These are phyloP conservation scores for Bruguiera parviflora DNA, from an alignment of 345 rosid genomes.

Conservation along the genomic window DNA sequence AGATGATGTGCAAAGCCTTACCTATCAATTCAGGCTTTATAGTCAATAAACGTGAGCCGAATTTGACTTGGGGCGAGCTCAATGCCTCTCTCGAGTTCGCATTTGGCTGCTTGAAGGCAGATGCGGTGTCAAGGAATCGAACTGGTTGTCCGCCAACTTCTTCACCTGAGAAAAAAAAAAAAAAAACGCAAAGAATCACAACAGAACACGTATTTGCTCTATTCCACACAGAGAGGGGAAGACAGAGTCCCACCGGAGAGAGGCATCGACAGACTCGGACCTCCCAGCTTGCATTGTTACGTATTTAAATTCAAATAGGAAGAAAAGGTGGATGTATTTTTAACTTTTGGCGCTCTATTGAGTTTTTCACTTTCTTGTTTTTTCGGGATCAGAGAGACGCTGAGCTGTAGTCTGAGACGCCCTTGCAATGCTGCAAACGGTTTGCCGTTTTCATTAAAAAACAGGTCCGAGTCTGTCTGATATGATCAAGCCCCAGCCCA, in stretches of 20 bases:
- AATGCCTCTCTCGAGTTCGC: too few relatives aligned
- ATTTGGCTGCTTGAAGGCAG: too few relatives aligned
- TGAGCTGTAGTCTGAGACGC: slow-evolving; percentile 37
- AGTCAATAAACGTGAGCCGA: slow-evolving; percentile 37
- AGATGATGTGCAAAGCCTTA: slow-evolving; percentile 63
- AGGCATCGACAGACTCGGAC: slow-evolving; percentile 52
- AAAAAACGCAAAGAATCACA: too few relatives aligned
- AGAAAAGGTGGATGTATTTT: background rate
- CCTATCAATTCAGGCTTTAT: slow-evolving; percentile 58
- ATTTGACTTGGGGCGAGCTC: too few relatives aligned
- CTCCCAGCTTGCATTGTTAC: background rate
- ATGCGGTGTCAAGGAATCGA: too few relatives aligned
- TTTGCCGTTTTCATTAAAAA: too few relatives aligned
- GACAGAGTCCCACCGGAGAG: slow-evolving; percentile 78
- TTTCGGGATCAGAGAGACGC: background rate
- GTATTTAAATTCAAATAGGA: slow-evolving; percentile 31
- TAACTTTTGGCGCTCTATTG: slow-evolving; percentile 20
- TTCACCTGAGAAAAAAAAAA: too few relatives aligned
- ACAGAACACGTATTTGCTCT: slow-evolving; percentile 25
- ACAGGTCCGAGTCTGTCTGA: too few relatives aligned
- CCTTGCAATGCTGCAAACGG: too few relatives aligned
- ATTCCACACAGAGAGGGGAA: slow-evolving; percentile 43
- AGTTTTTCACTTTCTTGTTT: background rate
- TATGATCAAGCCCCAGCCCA: too few relatives aligned
- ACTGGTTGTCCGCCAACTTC: too few relatives aligned